Conservation (phyloP, 2,329 filamentous ascomycete species). For the Akanthomyces dipterigenus region DNA sequence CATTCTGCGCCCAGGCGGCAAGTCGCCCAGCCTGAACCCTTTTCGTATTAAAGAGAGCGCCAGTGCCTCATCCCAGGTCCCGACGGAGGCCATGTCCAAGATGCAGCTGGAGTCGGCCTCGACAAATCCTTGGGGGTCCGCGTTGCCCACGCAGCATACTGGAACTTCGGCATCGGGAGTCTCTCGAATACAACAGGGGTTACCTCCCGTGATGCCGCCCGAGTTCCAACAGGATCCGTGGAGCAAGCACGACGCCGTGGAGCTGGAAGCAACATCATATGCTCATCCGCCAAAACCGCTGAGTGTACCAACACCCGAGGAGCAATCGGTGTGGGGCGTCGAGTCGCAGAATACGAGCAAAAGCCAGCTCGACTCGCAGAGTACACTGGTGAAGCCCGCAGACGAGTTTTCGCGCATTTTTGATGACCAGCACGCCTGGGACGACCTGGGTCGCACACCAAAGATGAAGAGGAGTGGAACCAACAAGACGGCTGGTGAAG, state of each 20-base stretch:
- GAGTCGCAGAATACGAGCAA: conserved; percentile 24
- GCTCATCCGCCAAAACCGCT: conserved; percentile 30
- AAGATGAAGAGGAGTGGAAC: conserved; percentile 35
- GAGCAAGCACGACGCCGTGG: conserved; percentile 20
- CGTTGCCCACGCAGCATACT: conserved; percentile 17
- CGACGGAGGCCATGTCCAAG: conserved; percentile 34
- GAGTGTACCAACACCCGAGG: conserved; percentile 18
- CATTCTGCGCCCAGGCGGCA: conserved; percentile 22
- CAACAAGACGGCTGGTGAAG: conserved; percentile 21
- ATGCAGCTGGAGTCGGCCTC: conserved; percentile 35
- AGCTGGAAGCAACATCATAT: conserved; percentile 26
- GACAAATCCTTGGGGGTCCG: conserved; percentile 29
- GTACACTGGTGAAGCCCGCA: conserved; percentile 16
- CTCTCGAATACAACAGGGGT: conserved; percentile 1
- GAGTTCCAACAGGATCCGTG: conserved; percentile 25
- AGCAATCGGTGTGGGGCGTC: conserved; percentile 35
- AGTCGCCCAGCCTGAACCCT: conserved; percentile 42
- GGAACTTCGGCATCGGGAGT: neutral
- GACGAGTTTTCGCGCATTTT: conserved; percentile 22
- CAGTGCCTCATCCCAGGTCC: conserved; percentile 20
- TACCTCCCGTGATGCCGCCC: conserved; percentile 15
- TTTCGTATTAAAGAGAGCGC: conserved; percentile 41
- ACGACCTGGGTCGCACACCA: conserved; percentile 32
- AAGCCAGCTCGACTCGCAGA: conserved; percentile 14
- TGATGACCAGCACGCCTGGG: conserved; percentile 43